Percentiles rank a stretch among this genome's conserved stretches.
Evolutionary conservation across 169 alveolate species (phyloP).

Genomic region (Babesia ovata): DNA sequence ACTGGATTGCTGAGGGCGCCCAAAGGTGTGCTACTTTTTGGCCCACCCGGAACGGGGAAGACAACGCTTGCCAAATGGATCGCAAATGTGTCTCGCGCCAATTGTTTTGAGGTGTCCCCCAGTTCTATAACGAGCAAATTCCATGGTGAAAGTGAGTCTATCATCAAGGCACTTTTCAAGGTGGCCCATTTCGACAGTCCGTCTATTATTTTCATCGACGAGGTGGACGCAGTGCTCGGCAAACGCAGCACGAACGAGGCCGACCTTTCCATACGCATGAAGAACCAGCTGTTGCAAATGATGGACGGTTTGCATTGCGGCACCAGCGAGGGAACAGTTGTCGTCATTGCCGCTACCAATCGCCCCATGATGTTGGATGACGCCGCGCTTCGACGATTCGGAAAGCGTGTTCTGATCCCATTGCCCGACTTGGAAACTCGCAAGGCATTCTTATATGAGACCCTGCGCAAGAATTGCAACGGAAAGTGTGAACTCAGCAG

Average conservation of each 20-base stretch:
- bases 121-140: constrained; percentile 89
- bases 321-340: constrained; percentile 75
- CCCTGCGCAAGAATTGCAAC: constrained; percentile 76
- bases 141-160: constrained; percentile 93
- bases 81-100: constrained; percentile 89
- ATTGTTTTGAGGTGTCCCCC: constrained; percentile 91
- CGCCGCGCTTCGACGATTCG: constrained; percentile 92
- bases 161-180: constrained; percentile 87
- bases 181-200: constrained; percentile 89
- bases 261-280: constrained; percentile 89
- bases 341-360: constrained; percentile 93
- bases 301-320: constrained; percentile 91
- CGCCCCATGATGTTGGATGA: constrained; percentile 93
- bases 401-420: constrained; percentile 90
- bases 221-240: constrained; percentile 91
- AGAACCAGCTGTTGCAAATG: constrained; percentile 91
- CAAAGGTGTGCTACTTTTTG: constrained; percentile 83
- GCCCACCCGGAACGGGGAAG: constrained; percentile 90
- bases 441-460: constrained; percentile 80
- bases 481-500: constrained; percentile 74
- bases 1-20: constrained; percentile 87
- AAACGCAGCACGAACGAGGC: constrained; percentile 88
- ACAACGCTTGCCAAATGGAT: constrained; percentile 90
- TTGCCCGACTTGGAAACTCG: constrained; percentile 89
- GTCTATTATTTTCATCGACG: constrained; percentile 92